Percentiles rank a stretch among this genome's conserved stretches.
phyloP scores from a whole-genome alignment of 2,329 filamentous ascomycete species.

The Sporothrix mexicana region DNA sequence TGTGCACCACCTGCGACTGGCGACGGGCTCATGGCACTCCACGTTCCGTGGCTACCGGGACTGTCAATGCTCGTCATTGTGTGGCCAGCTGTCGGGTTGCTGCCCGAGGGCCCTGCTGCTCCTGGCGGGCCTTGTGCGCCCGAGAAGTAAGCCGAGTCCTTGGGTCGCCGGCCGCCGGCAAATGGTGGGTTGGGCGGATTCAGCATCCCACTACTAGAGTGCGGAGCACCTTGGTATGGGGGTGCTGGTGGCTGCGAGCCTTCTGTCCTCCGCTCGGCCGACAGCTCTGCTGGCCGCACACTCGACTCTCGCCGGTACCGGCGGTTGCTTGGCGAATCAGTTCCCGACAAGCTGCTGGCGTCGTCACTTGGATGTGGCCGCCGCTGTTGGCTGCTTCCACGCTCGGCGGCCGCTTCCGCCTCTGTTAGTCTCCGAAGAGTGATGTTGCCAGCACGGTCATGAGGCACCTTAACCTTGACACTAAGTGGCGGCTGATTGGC shows the following conservation, averaged over 20 bases:
- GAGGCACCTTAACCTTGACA: conserved; percentile 65
- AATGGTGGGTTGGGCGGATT: conserved; percentile 64
- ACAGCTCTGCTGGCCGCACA: conserved; percentile 53
- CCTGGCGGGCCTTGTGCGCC: conserved; percentile 47
- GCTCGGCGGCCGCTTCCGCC: conserved; percentile 57
- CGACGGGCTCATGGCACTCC: conserved; percentile 59
- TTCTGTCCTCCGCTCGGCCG: conserved; percentile 54
- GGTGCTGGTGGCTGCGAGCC: conserved; percentile 35
- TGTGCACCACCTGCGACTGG: conserved; percentile 38
- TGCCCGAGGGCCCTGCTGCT: conserved; percentile 48
- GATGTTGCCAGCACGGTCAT: conserved; percentile 65
- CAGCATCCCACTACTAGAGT: conserved; percentile 47
- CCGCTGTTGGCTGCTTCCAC: conserved; percentile 47
- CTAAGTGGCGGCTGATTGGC: conserved; percentile 55
- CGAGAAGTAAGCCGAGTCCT: conserved; percentile 68
- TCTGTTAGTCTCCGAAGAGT: conserved; percentile 67
- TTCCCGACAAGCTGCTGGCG: conserved; percentile 61
- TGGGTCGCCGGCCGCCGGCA: conserved; percentile 57
- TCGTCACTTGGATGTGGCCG: conserved; percentile 42
- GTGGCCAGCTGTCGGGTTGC: conserved; percentile 47
- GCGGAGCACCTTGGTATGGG: conserved; percentile 16
- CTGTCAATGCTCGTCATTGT: conserved; percentile 58
- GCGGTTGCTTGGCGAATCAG: conserved; percentile 57
- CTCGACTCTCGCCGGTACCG: conserved; percentile 63
- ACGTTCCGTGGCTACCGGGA: conserved; percentile 56